phyloP scores from a whole-genome alignment of 257 asterid species.

The Fraxinus pennsylvanica region DNA sequence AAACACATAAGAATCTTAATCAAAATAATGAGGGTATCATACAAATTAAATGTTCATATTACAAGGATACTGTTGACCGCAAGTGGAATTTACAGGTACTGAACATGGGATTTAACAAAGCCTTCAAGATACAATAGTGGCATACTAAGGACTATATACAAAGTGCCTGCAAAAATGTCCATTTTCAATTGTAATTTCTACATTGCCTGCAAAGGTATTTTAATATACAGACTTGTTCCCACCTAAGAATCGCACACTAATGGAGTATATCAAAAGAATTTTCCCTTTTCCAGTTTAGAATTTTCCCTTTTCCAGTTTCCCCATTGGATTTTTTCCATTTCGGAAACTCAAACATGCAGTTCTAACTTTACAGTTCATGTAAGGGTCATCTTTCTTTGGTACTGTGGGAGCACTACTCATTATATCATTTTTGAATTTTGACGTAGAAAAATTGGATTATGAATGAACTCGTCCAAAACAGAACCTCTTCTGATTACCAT shows the following conservation, averaged over 20 bases:
- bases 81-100: background rate
- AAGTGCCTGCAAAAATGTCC: background rate
- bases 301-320: background rate
- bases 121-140: background rate
- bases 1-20: slow-evolving; percentile 4
- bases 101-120: background rate
- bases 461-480: background rate
- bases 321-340: background rate
- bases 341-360: background rate
- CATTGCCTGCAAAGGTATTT: background rate
- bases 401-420: background rate
- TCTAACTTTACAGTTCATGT: background rate
- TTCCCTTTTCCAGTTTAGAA: background rate
- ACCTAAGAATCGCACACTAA: background rate
- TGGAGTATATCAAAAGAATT: background rate
- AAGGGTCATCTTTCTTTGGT: background rate
- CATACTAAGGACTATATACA: background rate
- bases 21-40: background rate
- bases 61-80: background rate
- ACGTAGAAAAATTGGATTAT: no score
- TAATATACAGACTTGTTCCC: background rate
- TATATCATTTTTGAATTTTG: background rate
- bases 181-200: background rate
- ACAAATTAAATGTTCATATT: background rate
- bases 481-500: background rate